Conservation (phyloP, 2,329 filamentous ascomycete species). For the Eutypella sp. region DNA sequence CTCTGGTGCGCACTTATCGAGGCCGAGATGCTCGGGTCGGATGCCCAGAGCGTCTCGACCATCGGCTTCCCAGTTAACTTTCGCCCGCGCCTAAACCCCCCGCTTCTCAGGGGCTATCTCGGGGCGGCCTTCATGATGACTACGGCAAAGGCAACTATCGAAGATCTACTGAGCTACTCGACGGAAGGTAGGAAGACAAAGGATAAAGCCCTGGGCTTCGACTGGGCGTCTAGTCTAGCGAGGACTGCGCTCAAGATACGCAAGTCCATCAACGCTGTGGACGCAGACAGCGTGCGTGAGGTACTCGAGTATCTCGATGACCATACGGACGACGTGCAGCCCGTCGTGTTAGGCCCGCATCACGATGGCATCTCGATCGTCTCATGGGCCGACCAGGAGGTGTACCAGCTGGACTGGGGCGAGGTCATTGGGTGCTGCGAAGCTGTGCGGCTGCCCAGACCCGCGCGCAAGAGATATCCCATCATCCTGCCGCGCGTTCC, state of each 20-base stretch:
- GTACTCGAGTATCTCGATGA: conserved; percentile 14
- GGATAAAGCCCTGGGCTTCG: neutral
- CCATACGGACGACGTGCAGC: conserved; percentile 3
- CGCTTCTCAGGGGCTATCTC: conserved; percentile 19
- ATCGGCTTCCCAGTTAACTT: conserved; percentile 25
- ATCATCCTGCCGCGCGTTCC: conserved; percentile 10
- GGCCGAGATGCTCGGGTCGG: conserved; percentile 7
- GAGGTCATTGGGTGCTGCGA: conserved; percentile 18
- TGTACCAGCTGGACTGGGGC: conserved; percentile 24
- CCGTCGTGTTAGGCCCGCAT: conserved; percentile 13
- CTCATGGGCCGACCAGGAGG: conserved; percentile 25
- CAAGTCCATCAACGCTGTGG: conserved; percentile 9
- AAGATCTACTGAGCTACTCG: conserved; percentile 11
- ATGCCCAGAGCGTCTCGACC: conserved; percentile 7
- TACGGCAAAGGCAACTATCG: conserved; percentile 6
- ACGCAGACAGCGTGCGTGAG: conserved; percentile 13
- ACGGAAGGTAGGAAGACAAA: neutral
- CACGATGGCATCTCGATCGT: conserved; percentile 22
- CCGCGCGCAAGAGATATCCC: conserved; percentile 2
- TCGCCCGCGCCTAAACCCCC: conserved; percentile 14
- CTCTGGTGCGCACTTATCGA: conserved; percentile 22
- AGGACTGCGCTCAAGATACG: conserved; percentile 16
- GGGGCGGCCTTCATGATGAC: conserved; percentile 25
- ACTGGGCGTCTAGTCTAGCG: conserved; percentile 8
- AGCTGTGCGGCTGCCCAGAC: conserved; percentile 16